Evolutionary conservation across 768 basidiomycete genomes (phyloP), one percentile per base, ranked within the genome.

Genomic region (Phaeolepiota aurea): DNA sequence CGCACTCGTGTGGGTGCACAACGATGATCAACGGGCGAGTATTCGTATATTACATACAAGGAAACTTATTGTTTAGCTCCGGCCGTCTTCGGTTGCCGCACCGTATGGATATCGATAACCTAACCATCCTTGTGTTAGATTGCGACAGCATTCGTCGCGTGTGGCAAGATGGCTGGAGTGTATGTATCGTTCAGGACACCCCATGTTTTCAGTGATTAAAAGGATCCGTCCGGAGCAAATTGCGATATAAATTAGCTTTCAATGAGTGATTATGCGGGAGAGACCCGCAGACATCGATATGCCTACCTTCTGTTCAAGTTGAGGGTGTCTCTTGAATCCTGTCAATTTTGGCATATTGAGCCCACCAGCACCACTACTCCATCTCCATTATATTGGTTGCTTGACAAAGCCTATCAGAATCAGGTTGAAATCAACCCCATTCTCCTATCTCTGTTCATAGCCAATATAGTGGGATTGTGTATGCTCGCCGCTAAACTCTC

Each of bases 401-500:
- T 10, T 31, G 28, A 31, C 14, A 31, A 9, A 31, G 28, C 14
- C 28, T 14, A 31, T 10, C 28, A 14, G 10, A 31, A 9, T 53
- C 56, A 50, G 44, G 44, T 60, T 62, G 58, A 46, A 1, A 64
- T 46, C 62, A 62, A 62, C 48, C 57, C 48, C 49, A 52, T 20
- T 51, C 51, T 37, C 21, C 57, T 55, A 53, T 43, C 54, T 71
- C 61, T 74, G 72, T 75, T 76, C 74, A 76, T 76, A 74, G 73
- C 66, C 69, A 64, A 69, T 65, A 72, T 71, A 69, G 69, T 68
- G 63, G 62, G 53, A 20, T 41, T 52, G 65, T 61, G 70, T 57
- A 70, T 66, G 65, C 19, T 56, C 48, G 49, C 47, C n/a, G n/a
- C n/a, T n/a, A n/a, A n/a, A n/a, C n/a, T n/a, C n/a, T n/a, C n/a